Evolutionary conservation across 75 land plant species (phyloP).

Genomic region (Sequoia sempervirens): DNA sequence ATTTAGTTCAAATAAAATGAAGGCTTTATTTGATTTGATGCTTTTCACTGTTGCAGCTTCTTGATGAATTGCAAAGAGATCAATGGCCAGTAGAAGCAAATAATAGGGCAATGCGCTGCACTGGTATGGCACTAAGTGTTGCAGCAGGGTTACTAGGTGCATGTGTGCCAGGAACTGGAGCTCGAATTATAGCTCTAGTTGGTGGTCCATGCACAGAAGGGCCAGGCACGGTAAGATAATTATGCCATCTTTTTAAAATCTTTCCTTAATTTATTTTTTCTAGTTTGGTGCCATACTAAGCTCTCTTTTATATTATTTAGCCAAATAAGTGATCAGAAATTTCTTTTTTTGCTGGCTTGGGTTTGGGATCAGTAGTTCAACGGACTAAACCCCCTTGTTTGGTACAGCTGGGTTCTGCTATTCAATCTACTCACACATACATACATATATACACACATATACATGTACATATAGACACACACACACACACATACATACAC

Average conservation of each 20-base stretch:
- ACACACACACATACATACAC: too few relatives aligned
- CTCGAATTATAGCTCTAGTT: conserved; percentile 86
- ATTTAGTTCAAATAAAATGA: background rate
- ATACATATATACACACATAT: too few relatives aligned
- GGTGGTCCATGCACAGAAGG: conserved; percentile 99
- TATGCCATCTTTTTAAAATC: background rate
- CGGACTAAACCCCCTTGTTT: too few relatives aligned
- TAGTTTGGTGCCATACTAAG: background rate
- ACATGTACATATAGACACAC: too few relatives aligned
- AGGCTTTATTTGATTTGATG: conserved; percentile 3
- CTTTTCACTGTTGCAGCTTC: conserved; percentile 38
- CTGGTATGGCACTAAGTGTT: conserved; percentile 90
- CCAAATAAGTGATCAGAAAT: background rate
- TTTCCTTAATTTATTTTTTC: too few relatives aligned
- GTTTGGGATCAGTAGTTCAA: too few relatives aligned
- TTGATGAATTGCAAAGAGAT: conserved; percentile 92
- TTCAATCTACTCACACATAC: too few relatives aligned
- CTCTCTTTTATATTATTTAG: background rate
- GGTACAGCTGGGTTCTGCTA: too few relatives aligned
- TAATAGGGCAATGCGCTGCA: conserved; percentile 72
- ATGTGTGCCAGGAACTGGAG: conserved; percentile 95
- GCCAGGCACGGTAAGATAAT: conserved; percentile 73
- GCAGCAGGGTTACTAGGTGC: conserved; percentile 91
- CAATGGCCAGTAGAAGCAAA: conserved; percentile 86
- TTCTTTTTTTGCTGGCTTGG: too few relatives aligned